Base-by-base conservation (phyloP, 768 basidiomycete genomes). In the Boletus sp. region DNA sequence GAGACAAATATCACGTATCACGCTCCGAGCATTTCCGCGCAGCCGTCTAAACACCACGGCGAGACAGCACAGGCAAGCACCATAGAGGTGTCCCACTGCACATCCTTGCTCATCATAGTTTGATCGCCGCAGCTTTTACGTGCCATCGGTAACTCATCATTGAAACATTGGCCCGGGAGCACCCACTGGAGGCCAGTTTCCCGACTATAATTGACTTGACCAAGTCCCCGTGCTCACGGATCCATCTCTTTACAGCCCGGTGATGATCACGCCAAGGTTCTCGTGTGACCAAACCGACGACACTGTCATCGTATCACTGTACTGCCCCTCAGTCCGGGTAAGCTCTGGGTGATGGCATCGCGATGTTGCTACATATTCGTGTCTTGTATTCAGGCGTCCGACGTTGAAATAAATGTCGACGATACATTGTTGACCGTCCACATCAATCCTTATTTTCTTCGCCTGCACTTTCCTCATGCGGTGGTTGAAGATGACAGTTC, bases 371-470 rank as follows among this genome's bases (percentile, higher is more conserved):
- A 55, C 66, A 56, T 52, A 63, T 68, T 38, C 15, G 14, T 29
- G 33, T 52, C 40, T 15, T 29, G 7, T 40, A 19, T 39, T 7
- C 80, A 93, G 90, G 88, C 91, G 11, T 81, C 85, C 39, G 91
- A 93, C 59, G 82, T 85, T 32, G 91, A 93, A 68, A 85, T 91
- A 47, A 77, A 87, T 58, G 82, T 90, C 52, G 86, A 90, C 64
- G 82, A 82, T 50, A 81, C 81, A 27, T 70, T 87, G 45, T 77
- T 93, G 66, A 84, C 83, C 19, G 72, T 91, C 38, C 84, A 93
- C 63, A 80, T 92, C 67, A 89, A 88, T 54, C 91, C 91, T 2
- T 94, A 93, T 66, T 93, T 88, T 63, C 77, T 93, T 50, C 85
- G 90, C 2, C 77, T 94, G 57, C 83, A 84, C 63, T 91, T 94